Base-by-base conservation (phyloP, 192 early-diverging fungal genomes). In the Gaertneriomyces sp. region DNA sequence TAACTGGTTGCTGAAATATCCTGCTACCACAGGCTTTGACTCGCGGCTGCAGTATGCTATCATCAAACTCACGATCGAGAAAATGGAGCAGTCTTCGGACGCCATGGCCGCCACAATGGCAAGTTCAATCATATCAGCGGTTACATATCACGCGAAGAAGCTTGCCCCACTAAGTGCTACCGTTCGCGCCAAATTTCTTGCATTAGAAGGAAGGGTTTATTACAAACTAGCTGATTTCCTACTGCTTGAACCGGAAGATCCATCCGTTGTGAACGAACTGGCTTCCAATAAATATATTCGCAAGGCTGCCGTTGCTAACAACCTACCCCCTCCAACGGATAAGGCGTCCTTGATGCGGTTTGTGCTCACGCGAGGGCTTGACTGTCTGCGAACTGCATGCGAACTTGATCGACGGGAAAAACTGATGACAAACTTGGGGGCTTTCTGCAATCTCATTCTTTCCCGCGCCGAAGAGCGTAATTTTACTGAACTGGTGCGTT, bases 361-460 rank as follows among this genome's bases (percentile, higher is more conserved):
- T 41, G 52, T 33, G 7, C 12, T 10, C 14, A 39, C 11, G 7
- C 53, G 53, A 11, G 25, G 19, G 16, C 52, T 60, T 46, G 4
- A 17, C 2, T 42, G 19, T 16, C 47, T 68, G 14, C 7, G 20
- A 16, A 41, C 47, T 19, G 68, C 51, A 6, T 19, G 49, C 6
- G n/a, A 7, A 10, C 12, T 44, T 12, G 44, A n/a, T 16, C 56
- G 42, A 12, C 8, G 43, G 11, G 42, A 52, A 25, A 53, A 62
- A 39, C 43, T 17, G 17, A 1, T 20, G 33, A 14, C 68, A 40
- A 38, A 49, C 3, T 43, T 73, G 1, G 64, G 60, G 6, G 14
- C 53, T 7, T 61, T 81, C 55, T 88, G 86, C 45, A 82, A 88
- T 56, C 63, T 67, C 3, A 74, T 79, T 12, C 43, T 88, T 42